Evolutionary conservation across 106 monocot species (phyloP), one percentile per base, ranked within the genome.

Genomic region (Triglochin maritima): DNA sequence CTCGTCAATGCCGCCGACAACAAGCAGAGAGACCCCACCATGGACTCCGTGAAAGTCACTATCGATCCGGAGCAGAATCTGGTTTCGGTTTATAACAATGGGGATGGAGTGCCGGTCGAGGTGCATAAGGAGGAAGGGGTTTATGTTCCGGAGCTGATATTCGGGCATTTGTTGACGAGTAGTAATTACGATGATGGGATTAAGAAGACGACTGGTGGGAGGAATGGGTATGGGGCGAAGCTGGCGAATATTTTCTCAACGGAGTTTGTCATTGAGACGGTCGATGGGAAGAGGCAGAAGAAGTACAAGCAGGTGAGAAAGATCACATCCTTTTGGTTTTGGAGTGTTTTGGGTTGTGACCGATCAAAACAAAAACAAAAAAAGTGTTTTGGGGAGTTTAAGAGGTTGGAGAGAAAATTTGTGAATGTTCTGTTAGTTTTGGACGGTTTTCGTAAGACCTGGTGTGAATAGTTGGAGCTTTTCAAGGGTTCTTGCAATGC

Each of bases 1-100:
- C 88, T 98, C 68, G 96, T 98, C 79, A 98, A 98, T 68, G 96
- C 96, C 42, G 96, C 88, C 49, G 96, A 98, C 81, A 98, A 98
- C 86, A 98, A 98, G 86, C 96, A 98, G 86, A 66, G 96, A 42
- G 96, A 98, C 62, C 86, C 85, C 41, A 74, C 81, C 16, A 98
- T 98, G 96, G 88, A 98, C 68, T 56, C 78, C 42, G 77, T 98
- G 15, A 81, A 77, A 75, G 96, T 98, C 44, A 84, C 81, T 44
- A 98, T 98, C 74, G 92, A 98, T 49, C 70, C 71, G 6, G 86
- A 78, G 5, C 63, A 43, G 6, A 81, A 82, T 46, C 63, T 65
- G 42, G 88, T 98, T 66, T 85, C 83, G 76, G 80, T 98, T 14
- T 98, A 88, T 80, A 98, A 98, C 82, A 98, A 77, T 53, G 96